Evolutionary conservation across 495 filamentous ascomycete species (phyloP).

Genomic region (Cercophora scortea): DNA sequence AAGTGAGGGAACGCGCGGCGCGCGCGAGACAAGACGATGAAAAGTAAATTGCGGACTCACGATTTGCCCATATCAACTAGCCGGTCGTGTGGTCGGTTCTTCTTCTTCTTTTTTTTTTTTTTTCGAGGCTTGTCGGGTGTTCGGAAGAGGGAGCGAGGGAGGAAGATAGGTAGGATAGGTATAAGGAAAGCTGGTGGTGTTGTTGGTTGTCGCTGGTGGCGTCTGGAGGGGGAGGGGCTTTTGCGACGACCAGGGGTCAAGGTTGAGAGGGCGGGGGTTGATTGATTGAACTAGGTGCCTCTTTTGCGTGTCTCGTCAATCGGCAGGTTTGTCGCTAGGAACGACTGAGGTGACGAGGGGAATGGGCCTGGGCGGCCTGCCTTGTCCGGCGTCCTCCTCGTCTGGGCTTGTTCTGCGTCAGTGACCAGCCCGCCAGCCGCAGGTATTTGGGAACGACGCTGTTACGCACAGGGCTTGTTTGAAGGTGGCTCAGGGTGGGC

Average conservation of each 20-base stretch:
- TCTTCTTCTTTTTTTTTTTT: background rate
- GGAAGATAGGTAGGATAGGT: too few species aligned
- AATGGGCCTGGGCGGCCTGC: background rate
- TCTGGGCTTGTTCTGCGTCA: too few species aligned
- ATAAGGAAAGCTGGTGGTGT: background rate
- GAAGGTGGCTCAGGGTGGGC: too few species aligned
- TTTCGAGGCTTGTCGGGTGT: background rate
- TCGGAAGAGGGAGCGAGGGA: background rate
- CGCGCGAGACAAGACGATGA: background rate
- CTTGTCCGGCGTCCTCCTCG: background rate
- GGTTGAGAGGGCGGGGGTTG: background rate
- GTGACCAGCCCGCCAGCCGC: too few species aligned
- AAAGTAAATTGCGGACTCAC: slow-evolving; percentile 25
- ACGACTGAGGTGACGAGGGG: too few species aligned
- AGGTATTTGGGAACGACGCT: too few species aligned
- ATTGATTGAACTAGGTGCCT: background rate
- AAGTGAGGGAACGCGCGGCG: too few species aligned
- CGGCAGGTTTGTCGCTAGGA: too few species aligned
- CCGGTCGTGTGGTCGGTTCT: background rate
- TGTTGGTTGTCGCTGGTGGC: background rate
- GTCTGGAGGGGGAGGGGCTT: background rate
- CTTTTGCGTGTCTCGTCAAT: too few species aligned
- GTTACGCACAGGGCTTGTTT: too few species aligned
- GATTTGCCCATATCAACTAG: slow-evolving; percentile 36
- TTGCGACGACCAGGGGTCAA: background rate